These are phyloP conservation scores for Calonectria ilicicola DNA, from an alignment of 2,329 filamentous ascomycete genomes.

Conservation along the genomic window DNA sequence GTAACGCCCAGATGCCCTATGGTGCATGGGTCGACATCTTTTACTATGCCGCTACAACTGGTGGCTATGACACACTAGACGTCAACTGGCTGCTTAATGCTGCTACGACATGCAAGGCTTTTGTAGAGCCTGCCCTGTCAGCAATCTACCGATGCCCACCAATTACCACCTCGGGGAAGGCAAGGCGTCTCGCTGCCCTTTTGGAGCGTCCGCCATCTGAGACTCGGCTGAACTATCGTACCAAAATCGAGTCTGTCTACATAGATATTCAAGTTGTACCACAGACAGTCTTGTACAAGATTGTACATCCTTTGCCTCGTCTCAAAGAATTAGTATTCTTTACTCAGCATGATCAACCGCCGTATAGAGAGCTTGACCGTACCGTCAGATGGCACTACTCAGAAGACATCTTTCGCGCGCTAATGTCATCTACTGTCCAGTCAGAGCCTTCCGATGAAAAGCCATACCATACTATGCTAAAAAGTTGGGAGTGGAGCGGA, in stretches of 20 bases:
- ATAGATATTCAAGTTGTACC: constrained; percentile 77
- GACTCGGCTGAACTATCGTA: constrained; percentile 72
- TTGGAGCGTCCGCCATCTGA: constrained; percentile 65
- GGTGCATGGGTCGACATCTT: constrained; percentile 79
- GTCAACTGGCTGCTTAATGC: constrained; percentile 74
- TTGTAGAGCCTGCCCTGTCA: constrained; percentile 79
- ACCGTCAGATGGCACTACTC: constrained; percentile 78
- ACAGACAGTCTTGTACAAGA: constrained; percentile 53
- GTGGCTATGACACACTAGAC: constrained; percentile 55
- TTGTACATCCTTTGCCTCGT: constrained; percentile 75
- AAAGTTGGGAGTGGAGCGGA: constrained; percentile 73
- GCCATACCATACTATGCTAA: constrained; percentile 51
- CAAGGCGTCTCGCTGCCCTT: constrained; percentile 59
- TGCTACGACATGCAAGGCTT: constrained; percentile 72
- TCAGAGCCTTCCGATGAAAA: constrained; percentile 49
- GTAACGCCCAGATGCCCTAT: constrained; percentile 69
- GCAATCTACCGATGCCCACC: constrained; percentile 79
- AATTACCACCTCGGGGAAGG: constrained; percentile 62
- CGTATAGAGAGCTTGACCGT: constrained; percentile 69
- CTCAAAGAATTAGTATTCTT: constrained; percentile 79
- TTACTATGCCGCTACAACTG: constrained; percentile 69
- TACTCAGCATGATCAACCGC: constrained; percentile 75
- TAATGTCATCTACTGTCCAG: constrained; percentile 64
- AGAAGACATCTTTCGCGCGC: constrained; percentile 70
- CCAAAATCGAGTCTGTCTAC: constrained; percentile 77